Evolutionary conservation across 805 yeast genomes (phyloP).

Genomic region (Schwanniomyces yamadae): DNA sequence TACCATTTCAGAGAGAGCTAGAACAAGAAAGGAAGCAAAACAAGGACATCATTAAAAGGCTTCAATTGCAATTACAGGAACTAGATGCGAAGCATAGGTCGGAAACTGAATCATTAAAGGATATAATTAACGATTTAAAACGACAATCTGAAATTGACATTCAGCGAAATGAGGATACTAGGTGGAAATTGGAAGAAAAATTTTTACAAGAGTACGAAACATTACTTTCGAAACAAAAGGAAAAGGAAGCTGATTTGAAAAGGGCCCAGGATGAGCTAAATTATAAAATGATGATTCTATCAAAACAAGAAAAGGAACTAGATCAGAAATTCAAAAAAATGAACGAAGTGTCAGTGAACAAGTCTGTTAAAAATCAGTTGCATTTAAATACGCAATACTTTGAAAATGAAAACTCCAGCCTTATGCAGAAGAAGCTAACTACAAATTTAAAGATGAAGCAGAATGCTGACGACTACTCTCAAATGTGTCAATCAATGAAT

Average conservation of each 20-base stretch:
- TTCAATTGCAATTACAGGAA: conserved; percentile 1
- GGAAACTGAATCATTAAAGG: conserved; percentile 4
- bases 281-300: conserved; percentile 4
- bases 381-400: background rate
- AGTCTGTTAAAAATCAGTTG: conserved; percentile 2
- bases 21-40: conserved; percentile 1
- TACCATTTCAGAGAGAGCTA: conserved; percentile 5
- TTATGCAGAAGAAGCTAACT: conserved; percentile 7
- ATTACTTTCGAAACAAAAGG: conserved; percentile 6
- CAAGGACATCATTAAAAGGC: background rate
- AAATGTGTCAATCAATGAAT: background rate
- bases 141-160: conserved; percentile 1
- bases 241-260: conserved; percentile 10
- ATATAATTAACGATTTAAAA: conserved; percentile 2
- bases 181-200: conserved; percentile 6
- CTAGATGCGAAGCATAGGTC: conserved; percentile 4
- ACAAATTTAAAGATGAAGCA: conserved; percentile 7
- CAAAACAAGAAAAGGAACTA: conserved; percentile 1
- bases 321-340: conserved; percentile 3
- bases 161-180: conserved; percentile 6
- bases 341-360: background rate
- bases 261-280: conserved; percentile 1
- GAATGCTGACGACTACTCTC: conserved; percentile 9
- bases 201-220: conserved; percentile 6
- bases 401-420: conserved; percentile 2